Base-by-base conservation (phyloP, 306 rosid genomes). In the Comarum palustre region DNA sequence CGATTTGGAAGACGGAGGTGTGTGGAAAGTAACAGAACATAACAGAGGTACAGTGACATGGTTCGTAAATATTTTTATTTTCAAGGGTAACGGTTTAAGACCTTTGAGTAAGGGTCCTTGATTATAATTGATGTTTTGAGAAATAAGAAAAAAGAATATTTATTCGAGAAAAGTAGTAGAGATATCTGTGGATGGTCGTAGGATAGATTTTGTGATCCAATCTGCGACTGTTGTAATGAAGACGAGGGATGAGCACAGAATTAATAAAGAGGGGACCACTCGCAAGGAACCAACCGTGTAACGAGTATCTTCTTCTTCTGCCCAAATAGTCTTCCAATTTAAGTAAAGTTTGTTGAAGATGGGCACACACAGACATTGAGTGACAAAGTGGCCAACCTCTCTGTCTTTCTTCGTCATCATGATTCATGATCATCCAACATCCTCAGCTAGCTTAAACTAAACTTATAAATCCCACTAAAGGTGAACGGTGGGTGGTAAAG, bases 341-440 rank as follows among this genome's bases (percentile, higher is more conserved):
- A 93, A 93, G 98, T 88, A 89, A 91, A 91, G 97, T 81, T 91
- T 5, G 93, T 85, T 91, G 96, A 88, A 82, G 86, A 72, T 84
- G 86, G 88, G 66, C 82, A 60, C 66, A 6, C 25, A 17, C 11
- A 5, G 4, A 15, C 66, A 88, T 84, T 89, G 98, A 91, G 97
- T 91, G 91, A 91, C 84, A 91, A 89, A 89, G 84, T 89, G 90
- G 97, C 81, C 86, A 94, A 82, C 86, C 66, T n/a, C 8, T 58
- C 71, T 80, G 34, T 32, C 75, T 82, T 72, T 46, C 81, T 68
- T 77, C 79, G 77, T 84, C 89, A 81, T 81, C 77, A 85, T 84
- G 43, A 32, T 71, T 77, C 81, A 77, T 84, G 72, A 83, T 86
- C 75, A 82, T 79, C 66, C 66, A 25, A 81, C 39, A 67, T 55